Percentiles rank a stretch among this genome's conserved stretches.
These are phyloP conservation scores for Nymphaea thermarum DNA, from an alignment of 164 flowering plant genomes.

Conservation along the genomic window DNA sequence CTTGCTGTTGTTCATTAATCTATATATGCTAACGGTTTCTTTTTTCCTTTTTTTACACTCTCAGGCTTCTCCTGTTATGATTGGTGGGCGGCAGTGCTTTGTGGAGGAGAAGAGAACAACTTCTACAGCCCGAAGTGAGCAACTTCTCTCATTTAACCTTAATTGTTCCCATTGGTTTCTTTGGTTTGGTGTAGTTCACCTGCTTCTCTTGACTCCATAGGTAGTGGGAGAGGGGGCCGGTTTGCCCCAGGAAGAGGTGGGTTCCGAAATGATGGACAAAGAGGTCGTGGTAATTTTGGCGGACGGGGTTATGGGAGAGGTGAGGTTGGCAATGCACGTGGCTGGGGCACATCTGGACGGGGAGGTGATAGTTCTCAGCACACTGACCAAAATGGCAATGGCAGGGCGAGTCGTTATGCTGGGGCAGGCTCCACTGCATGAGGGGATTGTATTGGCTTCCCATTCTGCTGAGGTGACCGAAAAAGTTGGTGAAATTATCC, in stretches of 20 bases:
- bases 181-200: neutral
- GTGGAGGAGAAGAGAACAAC: conserved; percentile 68
- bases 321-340: conserved; percentile 42
- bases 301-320: conserved; percentile 49
- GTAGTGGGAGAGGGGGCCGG: conserved; percentile 41
- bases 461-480: neutral
- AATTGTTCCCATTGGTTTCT: conserved; percentile 1
- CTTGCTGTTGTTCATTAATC: too few relatives aligned
- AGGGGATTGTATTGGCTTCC: neutral
- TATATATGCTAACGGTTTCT: too few relatives aligned
- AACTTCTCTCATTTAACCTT: neutral
- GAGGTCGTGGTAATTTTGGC: conserved; percentile 44
- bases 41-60: neutral
- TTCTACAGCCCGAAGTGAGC: conserved; percentile 30
- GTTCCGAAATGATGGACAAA: conserved; percentile 42
- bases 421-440: conserved; percentile 15
- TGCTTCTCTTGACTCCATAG: neutral
- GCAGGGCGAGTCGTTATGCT: conserved; percentile 29
- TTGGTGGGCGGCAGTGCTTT: conserved; percentile 43
- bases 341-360: conserved; percentile 30
- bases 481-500: too few relatives aligned
- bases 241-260: conserved; percentile 46
- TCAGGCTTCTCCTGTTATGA: conserved; percentile 53
- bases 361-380: conserved; percentile 42
- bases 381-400: conserved; percentile 40